Percentiles rank a stretch among this genome's conserved stretches.
Evolutionary conservation across 768 basidiomycete species (phyloP).

Genomic region (Mycena maculata): DNA sequence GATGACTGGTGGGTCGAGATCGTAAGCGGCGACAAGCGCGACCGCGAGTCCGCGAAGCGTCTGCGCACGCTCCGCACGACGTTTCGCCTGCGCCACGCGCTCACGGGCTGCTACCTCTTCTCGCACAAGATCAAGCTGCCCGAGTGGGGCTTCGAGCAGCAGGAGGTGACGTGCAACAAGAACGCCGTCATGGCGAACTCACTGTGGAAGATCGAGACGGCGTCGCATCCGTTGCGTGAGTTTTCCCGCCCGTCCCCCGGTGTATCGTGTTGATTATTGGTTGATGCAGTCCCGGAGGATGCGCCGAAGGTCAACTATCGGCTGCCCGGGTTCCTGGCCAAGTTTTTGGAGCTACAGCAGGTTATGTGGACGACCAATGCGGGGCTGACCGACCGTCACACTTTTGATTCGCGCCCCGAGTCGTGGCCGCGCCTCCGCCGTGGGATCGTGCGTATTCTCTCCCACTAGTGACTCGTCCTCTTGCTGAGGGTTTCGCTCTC

Average conservation of each 20-base stretch:
- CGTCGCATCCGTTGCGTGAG: conserved; percentile 74
- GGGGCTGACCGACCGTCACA: conserved; percentile 93
- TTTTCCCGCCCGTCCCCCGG: not conserved
- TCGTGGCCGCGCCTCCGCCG: conserved; percentile 92
- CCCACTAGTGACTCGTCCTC: not conserved
- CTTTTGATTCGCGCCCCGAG: conserved; percentile 93
- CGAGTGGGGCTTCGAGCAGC: conserved; percentile 98
- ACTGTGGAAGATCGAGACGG: conserved; percentile 94
- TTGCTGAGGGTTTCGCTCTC: conserved; percentile 18
- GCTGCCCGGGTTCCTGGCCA: conserved; percentile 88
- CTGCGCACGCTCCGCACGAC: conserved; percentile 83
- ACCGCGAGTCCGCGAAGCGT: conserved; percentile 74
- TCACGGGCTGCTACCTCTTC: conserved; percentile 96
- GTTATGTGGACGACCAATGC: conserved; percentile 99
- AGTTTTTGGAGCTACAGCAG: conserved; percentile 90
- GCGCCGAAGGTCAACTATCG: conserved; percentile 91
- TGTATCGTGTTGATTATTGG: not conserved
- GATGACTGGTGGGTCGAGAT: conserved; percentile 96
- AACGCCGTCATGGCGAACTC: conserved; percentile 92
- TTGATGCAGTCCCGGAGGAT: conserved; percentile 68
- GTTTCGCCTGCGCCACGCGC: conserved; percentile 84
- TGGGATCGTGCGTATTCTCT: conserved; percentile 81
- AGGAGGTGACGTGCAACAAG: conserved; percentile 99
- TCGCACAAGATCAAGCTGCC: conserved; percentile 98
- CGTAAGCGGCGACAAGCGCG: conserved; percentile 71